Evolutionary conservation across 352 stramenopile genomes (phyloP).

Genomic region (Phytopythium litorale): DNA sequence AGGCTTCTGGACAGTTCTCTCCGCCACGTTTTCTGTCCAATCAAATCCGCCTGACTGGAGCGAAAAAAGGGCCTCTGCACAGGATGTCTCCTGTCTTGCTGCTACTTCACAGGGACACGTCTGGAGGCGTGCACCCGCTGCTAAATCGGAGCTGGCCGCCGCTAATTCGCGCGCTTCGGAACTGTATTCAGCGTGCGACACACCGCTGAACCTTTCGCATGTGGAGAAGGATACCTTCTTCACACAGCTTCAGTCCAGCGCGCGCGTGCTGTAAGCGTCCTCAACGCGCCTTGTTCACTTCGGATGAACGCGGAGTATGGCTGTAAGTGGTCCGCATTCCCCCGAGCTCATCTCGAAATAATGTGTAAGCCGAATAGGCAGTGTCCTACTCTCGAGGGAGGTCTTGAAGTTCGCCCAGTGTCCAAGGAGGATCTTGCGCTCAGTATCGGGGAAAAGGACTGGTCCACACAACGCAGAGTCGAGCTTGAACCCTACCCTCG

Average conservation of each 20-base stretch:
- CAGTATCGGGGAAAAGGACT: not conserved
- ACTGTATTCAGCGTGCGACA: not conserved
- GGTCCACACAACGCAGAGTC: too few relatives aligned
- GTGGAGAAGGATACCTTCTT: too few relatives aligned
- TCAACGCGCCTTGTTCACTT: not conserved
- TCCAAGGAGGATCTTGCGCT: not conserved
- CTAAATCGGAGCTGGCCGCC: not conserved
- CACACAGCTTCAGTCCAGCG: too few relatives aligned
- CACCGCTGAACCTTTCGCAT: not conserved
- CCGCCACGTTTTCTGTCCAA: constrained; percentile 1
- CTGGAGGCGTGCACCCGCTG: not conserved
- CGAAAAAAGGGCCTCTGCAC: not conserved
- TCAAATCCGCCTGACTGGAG: not conserved
- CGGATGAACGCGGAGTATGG: not conserved
- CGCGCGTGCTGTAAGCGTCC: not conserved
- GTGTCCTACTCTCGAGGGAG: not conserved
- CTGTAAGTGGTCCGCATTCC: not conserved
- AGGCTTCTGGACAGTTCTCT: not conserved
- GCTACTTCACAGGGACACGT: not conserved
- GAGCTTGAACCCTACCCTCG: too few relatives aligned
- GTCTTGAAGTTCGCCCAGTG: not conserved
- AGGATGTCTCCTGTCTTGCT: not conserved
- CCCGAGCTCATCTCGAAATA: not conserved
- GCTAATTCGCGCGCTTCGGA: not conserved
- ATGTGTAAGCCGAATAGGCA: not conserved